A percentile compares a stretch with the other conserved stretches of the same genome.
These are phyloP conservation scores for Camillea tinctor DNA, from an alignment of 2,329 filamentous ascomycete genomes.

Conservation along the genomic window DNA sequence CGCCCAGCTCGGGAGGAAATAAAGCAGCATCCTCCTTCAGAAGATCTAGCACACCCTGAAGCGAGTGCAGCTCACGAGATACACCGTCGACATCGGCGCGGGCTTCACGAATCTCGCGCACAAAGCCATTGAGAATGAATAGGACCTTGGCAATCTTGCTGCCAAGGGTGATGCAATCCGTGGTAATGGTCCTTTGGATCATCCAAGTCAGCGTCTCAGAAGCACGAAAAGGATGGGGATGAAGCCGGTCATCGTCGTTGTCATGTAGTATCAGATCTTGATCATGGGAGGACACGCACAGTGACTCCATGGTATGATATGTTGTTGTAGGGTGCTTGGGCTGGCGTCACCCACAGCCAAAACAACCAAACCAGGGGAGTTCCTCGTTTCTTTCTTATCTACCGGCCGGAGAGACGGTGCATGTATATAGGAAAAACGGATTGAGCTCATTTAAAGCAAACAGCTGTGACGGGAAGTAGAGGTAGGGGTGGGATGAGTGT, in stretches of 20 bases:
- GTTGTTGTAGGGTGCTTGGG: background rate
- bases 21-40: slow-evolving; percentile 38
- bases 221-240: slow-evolving; percentile 12
- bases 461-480: background rate
- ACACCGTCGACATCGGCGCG: slow-evolving; percentile 39
- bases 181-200: slow-evolving; percentile 36
- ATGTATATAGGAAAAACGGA: background rate
- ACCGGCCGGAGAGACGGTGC: background rate
- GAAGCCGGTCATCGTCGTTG: background rate
- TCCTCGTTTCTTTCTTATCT: background rate
- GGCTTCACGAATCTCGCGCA: slow-evolving; percentile 41
- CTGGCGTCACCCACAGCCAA: background rate
- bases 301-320: background rate
- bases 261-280: background rate
- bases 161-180: slow-evolving; percentile 37
- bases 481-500: background rate
- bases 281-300: background rate
- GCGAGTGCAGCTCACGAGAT: slow-evolving; percentile 41
- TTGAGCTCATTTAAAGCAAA: background rate
- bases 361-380: background rate
- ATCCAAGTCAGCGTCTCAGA: slow-evolving; percentile 26
- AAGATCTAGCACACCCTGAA: slow-evolving; percentile 39
- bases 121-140: slow-evolving; percentile 34
- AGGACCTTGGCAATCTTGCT: slow-evolving; percentile 36
- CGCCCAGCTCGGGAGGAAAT: slow-evolving; percentile 37